A percentile compares a stretch with the other conserved stretches of the same genome.
phyloP scores from a whole-genome alignment of 768 basidiomycete genomes.

The Neoboletus magnificus region DNA sequence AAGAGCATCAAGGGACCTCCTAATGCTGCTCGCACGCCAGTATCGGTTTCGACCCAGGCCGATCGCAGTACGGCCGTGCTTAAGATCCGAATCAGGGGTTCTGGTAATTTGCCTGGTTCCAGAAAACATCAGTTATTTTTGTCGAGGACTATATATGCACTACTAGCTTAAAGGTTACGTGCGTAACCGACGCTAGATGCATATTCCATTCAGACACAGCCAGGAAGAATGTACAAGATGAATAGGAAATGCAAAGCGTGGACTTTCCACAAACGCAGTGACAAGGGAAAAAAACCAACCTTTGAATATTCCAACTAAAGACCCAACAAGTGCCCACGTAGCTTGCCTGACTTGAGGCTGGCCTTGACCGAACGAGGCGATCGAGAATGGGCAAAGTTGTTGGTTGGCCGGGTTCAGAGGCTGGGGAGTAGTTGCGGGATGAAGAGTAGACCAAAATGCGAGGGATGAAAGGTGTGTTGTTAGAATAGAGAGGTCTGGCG shows the following conservation, averaged over 20 bases:
- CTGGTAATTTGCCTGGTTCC: constrained; percentile 22
- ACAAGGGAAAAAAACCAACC: constrained; percentile 31
- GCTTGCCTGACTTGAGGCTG: constrained; percentile 74
- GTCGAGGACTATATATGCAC: constrained; percentile 1
- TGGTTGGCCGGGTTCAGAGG: constrained; percentile 30
- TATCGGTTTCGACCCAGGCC: constrained; percentile 68
- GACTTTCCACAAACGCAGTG: background rate
- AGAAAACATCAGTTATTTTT: constrained; percentile 3
- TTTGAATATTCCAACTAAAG: constrained; percentile 43
- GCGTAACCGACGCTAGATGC: background rate
- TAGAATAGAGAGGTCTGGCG: background rate
- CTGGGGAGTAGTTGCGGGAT: constrained; percentile 46
- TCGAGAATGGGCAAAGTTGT: constrained; percentile 13
- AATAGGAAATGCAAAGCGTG: background rate
- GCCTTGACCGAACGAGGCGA: constrained; percentile 45
- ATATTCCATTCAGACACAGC: background rate
- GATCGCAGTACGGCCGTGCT: constrained; percentile 63
- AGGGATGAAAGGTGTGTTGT: constrained; percentile 29
- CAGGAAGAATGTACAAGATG: background rate
- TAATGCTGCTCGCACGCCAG: constrained; percentile 62
- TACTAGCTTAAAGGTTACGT: background rate
- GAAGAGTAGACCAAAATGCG: constrained; percentile 58
- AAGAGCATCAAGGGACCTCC: constrained; percentile 70
- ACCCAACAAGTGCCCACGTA: constrained; percentile 58
- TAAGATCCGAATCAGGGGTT: constrained; percentile 42